Evolutionary conservation across 257 asterid species (phyloP), one percentile per base, ranked within the genome.

Genomic region (Galeopsis tetrahit): DNA sequence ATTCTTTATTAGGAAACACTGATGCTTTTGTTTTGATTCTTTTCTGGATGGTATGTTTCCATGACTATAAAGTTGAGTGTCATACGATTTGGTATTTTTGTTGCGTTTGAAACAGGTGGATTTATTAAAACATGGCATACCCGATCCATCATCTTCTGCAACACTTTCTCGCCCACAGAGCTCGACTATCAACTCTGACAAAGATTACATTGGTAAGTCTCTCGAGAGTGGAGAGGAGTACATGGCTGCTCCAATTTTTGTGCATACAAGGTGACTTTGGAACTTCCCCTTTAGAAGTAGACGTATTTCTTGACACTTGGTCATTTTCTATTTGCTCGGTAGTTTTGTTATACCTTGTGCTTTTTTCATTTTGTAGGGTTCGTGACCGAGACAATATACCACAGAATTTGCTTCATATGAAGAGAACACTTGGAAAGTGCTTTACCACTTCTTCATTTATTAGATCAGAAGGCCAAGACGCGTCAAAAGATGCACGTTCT

Each of bases 61-160:
- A 10, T 36, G 5, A 28, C 6, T 49, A 48, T 59, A 39, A 51
- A 36, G 33, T 7, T 44, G 38, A 35, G 14, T 60, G 2, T 75
- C 39, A 34, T 46, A 35, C 59, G 67, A 69, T 68, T 68, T 39
- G 68, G 62, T 69, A 35, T 17, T 14, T 7, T 71, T 17, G 39
- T 65, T 75, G 67, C 17, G 33, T 60, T 31, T 69, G 72, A 60
- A 79, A 73, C 86, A 93, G 91, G 97, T 88, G 80, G 96, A 91
- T 85, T 76, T 94, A 75, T 79, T 94, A 73, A 94, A 94, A 80
- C 96, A 89, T 62, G 86, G 89, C 36, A 82, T 91, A 78, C 96
- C 97, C 3, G 98, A 94, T 73, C 98, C 98, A 43, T 91, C 98
- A 43, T 91, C 98, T 69, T 89, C 96, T 55, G 75, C 75, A 14